phyloP scores from a whole-genome alignment of 202 grass and related monocot species.

The Zoysia matrella region DNA sequence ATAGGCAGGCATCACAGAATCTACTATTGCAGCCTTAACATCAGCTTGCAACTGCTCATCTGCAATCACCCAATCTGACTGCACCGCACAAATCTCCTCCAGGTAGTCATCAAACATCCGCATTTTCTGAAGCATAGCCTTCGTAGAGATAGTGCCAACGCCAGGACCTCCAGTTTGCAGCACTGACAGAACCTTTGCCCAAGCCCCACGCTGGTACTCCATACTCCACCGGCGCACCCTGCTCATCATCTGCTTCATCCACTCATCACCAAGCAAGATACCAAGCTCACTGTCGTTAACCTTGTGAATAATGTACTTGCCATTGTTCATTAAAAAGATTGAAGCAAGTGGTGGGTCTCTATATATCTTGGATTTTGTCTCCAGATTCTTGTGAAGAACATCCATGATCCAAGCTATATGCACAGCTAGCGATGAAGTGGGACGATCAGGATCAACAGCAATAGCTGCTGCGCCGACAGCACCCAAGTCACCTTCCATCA shows the following conservation, averaged over 20 bases:
- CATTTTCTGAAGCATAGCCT: slow-evolving; percentile 75
- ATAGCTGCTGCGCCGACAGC: slow-evolving; percentile 40
- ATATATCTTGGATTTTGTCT: slow-evolving; percentile 88
- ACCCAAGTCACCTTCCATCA: slow-evolving; percentile 61
- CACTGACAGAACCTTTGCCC: slow-evolving; percentile 81
- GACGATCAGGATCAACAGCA: slow-evolving; percentile 75
- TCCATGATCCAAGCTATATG: slow-evolving; percentile 99
- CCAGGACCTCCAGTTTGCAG: slow-evolving; percentile 73
- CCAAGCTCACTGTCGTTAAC: slow-evolving; percentile 85
- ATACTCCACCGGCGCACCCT: slow-evolving; percentile 80
- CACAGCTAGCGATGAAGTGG: slow-evolving; percentile 81
- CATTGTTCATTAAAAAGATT: slow-evolving; percentile 95
- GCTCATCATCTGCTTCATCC: slow-evolving; percentile 82
- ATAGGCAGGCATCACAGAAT: slow-evolving; percentile 72
- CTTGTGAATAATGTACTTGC: slow-evolving; percentile 90
- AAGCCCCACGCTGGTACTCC: slow-evolving; percentile 80
- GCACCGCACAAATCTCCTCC: slow-evolving; percentile 74
- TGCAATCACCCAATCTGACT: slow-evolving; percentile 69
- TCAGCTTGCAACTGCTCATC: slow-evolving; percentile 73
- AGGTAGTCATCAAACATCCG: slow-evolving; percentile 81
- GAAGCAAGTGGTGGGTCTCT: slow-evolving; percentile 71
- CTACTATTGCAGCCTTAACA: slow-evolving; percentile 52
- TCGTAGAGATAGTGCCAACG: slow-evolving; percentile 38
- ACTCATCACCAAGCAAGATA: slow-evolving; percentile 87
- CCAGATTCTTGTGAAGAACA: slow-evolving; percentile 88